Base-by-base conservation (phyloP, 169 alveolate species). In the Plasmodium reichenowi region DNA sequence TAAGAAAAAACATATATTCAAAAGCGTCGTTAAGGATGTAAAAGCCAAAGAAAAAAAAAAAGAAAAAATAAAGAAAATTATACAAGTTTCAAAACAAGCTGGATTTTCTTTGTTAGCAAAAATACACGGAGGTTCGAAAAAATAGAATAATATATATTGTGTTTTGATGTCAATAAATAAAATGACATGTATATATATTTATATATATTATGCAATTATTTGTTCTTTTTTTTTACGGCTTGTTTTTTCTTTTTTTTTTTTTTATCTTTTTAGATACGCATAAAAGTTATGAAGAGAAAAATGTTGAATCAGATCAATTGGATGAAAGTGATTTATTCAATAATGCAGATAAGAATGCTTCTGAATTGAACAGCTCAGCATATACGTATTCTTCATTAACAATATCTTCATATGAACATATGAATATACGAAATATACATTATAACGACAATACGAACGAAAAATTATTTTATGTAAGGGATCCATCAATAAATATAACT, bases 361-460 rank as follows among this genome's bases (percentile, higher is more conserved):
- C 52, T 17, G 90, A 80, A n/a, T n/a, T 67, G 43, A 80, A 80
- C 48, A 67, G 63, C n/a, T 80, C 90, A 1, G 83, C 67, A 22
- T 80, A 80, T 47, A 80, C 90, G 4, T 80, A 80, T 72, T 80
- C 90, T 32, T 80, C 83, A 8, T 71, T 80, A 67, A 68, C 90
- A 22, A 32, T 80, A 29, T 67, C 90, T 10, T 66, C 60, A 9
- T 80, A 67, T 47, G 90, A 80, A 48, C 38, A 68, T 54, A 26
- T 80, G 22, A 52, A 68, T 38, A 38, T 80, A 54, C 70, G 90
- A 24, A 24, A 47, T 48, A 72, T 56, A 60, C 54, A 80, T 20
- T 80, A 80, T 54, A 80, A 67, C 56, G 90, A 80, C 29, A 32
- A 80, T 43, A 13, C 83, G 12, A 45, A 67, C 62, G 90, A 80